phyloP scores from a whole-genome alignment of 208 protist species.

The Crithidia brevicula region DNA sequence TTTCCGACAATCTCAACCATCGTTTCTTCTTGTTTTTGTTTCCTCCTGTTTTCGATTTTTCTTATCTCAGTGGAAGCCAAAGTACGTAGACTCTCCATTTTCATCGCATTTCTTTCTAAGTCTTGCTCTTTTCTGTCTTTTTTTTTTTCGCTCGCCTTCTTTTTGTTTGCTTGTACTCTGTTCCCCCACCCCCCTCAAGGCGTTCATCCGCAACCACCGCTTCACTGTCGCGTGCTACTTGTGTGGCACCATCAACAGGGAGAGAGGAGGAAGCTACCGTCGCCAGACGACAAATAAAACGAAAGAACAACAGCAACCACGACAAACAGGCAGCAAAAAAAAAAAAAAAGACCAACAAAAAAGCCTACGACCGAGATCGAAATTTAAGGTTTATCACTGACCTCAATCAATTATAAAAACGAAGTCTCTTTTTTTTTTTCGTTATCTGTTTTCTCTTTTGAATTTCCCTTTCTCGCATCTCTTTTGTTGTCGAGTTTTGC shows the following conservation, averaged over 20 bases:
- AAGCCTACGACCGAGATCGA: too few relatives aligned
- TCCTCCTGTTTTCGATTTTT: not conserved
- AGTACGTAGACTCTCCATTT: not conserved
- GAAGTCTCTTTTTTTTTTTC: too few relatives aligned
- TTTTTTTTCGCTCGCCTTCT: conserved; percentile 13
- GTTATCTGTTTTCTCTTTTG: too few relatives aligned
- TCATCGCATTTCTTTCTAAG: not conserved
- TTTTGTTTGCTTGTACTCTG: not conserved
- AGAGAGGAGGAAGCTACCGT: not conserved
- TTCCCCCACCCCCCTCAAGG: too few relatives aligned
- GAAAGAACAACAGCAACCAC: not conserved
- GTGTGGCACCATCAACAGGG: not conserved
- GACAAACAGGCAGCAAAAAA: not conserved
- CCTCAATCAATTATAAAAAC: too few relatives aligned
- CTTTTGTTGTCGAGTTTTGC: too few relatives aligned
- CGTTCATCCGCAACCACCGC: not conserved
- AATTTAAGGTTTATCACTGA: too few relatives aligned
- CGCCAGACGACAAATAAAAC: not conserved
- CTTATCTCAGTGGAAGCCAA: not conserved
- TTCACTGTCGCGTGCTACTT: not conserved
- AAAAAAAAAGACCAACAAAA: too few relatives aligned
- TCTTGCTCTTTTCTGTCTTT: conserved; percentile 2
- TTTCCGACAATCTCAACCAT: too few relatives aligned
- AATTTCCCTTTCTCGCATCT: not conserved
- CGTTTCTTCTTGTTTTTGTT: not conserved